Percentiles rank a stretch among this genome's conserved stretches.
Conservation (phyloP, 75 land plant genomes). For the Cupressus sempervirens region DNA sequence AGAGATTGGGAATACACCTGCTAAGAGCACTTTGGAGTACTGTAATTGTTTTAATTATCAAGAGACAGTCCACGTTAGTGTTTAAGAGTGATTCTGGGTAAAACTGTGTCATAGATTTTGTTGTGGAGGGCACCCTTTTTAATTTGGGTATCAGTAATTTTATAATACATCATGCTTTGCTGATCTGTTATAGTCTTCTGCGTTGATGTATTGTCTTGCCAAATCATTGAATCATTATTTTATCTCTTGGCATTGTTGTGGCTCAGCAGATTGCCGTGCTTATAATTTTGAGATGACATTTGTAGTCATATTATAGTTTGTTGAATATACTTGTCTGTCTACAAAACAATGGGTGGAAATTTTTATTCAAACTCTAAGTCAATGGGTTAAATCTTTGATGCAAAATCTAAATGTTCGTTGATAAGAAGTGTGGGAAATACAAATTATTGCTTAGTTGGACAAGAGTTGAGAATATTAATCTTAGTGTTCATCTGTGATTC, state of each 20-base stretch:
- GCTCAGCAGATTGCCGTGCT: neutral
- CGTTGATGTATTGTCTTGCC: neutral
- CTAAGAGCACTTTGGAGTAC: neutral
- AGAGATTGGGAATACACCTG: neutral
- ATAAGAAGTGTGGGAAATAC: neutral
- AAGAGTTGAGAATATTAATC: neutral
- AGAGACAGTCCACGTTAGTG: too few species aligned
- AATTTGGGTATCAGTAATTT: neutral
- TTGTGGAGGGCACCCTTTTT: neutral
- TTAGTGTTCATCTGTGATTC: neutral
- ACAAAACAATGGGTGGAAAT: neutral
- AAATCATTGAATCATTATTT: neutral
- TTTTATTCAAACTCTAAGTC: neutral
- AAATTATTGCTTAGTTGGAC: neutral
- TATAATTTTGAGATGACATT: neutral
- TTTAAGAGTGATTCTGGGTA: too few species aligned
- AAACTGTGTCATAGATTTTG: too few species aligned
- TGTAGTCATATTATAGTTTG: neutral
- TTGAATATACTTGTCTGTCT: neutral
- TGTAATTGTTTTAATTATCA: neutral
- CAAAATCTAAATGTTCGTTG: too few species aligned
- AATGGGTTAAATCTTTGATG: neutral
- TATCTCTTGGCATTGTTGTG: too few species aligned
- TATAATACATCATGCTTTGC: too few species aligned
- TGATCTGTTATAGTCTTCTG: too few species aligned